Percentiles rank a stretch among this genome's conserved stretches.
Conservation (phyloP, 164 flowering plant species). For the Stephania yunnanensis region DNA sequence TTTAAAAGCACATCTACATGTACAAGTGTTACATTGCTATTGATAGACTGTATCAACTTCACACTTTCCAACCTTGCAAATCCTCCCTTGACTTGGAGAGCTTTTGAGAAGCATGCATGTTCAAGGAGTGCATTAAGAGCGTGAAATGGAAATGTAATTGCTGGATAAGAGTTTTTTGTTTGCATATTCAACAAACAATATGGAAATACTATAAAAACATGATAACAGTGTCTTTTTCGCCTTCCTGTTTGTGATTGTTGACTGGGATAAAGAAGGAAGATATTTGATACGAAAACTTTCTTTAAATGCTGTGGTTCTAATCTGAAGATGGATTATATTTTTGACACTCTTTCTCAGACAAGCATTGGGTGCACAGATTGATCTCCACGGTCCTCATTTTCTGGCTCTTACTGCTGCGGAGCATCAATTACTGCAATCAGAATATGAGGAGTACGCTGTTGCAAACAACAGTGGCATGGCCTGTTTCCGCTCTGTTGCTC, state of each 20-base stretch:
- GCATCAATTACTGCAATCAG: conserved; percentile 44
- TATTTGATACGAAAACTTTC: background rate
- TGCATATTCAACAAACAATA: background rate
- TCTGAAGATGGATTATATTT: background rate
- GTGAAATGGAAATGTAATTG: background rate
- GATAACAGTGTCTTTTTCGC: background rate
- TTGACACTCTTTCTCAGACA: conserved; percentile 29
- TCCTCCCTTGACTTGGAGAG: background rate
- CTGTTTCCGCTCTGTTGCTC: conserved; percentile 49
- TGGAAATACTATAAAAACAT: too few species aligned
- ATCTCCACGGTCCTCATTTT: conserved; percentile 48
- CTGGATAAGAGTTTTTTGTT: background rate
- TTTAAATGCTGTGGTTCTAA: background rate
- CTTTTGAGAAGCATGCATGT: background rate
- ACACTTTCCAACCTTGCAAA: too few species aligned
- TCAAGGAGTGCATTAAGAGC: background rate
- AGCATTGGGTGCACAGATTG: conserved; percentile 50
- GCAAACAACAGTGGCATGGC: conserved; percentile 43
- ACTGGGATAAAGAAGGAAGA: background rate
- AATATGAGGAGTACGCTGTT: conserved; percentile 52
- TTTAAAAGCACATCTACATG: too few species aligned
- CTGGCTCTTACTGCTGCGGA: conserved; percentile 59
- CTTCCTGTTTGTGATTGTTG: background rate
- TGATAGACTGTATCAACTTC: too few species aligned
- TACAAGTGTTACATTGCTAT: too few species aligned